Evolutionary conservation across 257 asterid genomes (phyloP), one percentile per base, ranked within the genome.

Genomic region (Leonotis leonurus): DNA sequence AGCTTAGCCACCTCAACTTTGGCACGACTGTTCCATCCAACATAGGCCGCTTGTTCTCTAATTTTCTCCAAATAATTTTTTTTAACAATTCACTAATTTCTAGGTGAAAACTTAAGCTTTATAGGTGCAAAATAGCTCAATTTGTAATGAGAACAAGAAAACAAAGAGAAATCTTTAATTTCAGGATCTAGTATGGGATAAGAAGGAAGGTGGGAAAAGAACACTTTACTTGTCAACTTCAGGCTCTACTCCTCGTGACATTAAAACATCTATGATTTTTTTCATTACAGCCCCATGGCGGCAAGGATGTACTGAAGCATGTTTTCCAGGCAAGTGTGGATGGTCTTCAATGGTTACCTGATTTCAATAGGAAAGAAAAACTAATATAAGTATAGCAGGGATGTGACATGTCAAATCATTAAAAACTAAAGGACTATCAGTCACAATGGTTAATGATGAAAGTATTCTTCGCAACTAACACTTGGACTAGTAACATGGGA

Each of bases 201-300:
- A 33, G 30, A 16, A 65, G 53, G 26, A 56, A 71, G 44, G 54
- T 27, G 37, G 35, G 61, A 52, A 21, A 30, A 54, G 44, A 45
- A 53, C 9, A 60, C 56, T 62, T 20, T 84, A 91, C 97, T 88
- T 88, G 90, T 91, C 97, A 64, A 91, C 98, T 91, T 91, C 87
- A 5, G 98, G 98, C 68, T 88, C 97, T 50, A 85, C 98, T 69
- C 95, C 96, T 65, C 95, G 80, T 59, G 92, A 86, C 98, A 88
- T 84, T 46, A 91, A 73, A 65, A 91, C 90, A 79, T 91, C 98
- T 56, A 91, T 91, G 37, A 91, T 87, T 79, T 93, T 93, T 83
- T 93, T 93, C 99, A 93, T 93, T 56, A 93, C 99, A 75, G 99
- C 99, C 63, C 99, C 99, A 68, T 93, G 99, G 56, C 97, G 94